These are phyloP conservation scores for Leccinellum albellum DNA, from an alignment of 768 basidiomycete species.

Conservation along the genomic window DNA sequence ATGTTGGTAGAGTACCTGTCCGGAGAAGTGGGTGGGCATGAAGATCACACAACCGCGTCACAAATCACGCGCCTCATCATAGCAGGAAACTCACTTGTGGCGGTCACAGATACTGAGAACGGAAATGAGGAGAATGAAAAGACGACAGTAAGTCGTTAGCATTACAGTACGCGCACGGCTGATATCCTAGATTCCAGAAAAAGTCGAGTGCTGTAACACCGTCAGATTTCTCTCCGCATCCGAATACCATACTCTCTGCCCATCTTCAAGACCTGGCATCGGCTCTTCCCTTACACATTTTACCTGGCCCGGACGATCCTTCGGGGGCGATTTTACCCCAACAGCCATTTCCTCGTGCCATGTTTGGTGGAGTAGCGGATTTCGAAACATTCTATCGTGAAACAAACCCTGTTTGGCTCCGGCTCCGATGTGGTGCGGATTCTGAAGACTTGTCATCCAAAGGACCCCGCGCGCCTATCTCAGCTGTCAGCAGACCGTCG, in stretches of 20 bases:
- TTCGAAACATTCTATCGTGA: conserved; percentile 68
- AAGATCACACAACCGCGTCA: conserved; percentile 61
- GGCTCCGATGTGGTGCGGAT: conserved; percentile 47
- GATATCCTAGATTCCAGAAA: conserved; percentile 41
- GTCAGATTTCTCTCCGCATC: conserved; percentile 66
- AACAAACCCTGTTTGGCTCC: conserved; percentile 89
- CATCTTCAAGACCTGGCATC: conserved; percentile 73
- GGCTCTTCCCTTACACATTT: conserved; percentile 78
- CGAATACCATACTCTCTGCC: conserved; percentile 63
- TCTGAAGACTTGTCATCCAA: conserved; percentile 19
- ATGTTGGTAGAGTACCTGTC: conserved; percentile 88
- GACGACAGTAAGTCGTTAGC: conserved; percentile 48
- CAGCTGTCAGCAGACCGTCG: conserved; percentile 11
- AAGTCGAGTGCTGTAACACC: conserved; percentile 57
- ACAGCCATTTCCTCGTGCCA: conserved; percentile 86
- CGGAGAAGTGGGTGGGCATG: conserved; percentile 72
- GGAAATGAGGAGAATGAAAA: conserved; percentile 43
- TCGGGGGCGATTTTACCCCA: conserved; percentile 89
- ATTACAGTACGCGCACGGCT: conserved; percentile 1
- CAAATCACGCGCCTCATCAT: conserved; percentile 83
- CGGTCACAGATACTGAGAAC: conserved; percentile 35
- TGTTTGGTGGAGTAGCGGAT: conserved; percentile 66
- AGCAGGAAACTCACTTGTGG: conserved; percentile 82
- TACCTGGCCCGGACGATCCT: conserved; percentile 88
- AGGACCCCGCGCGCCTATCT: neutral